Evolutionary conservation across 371 early-diverging fungal genomes (phyloP), one percentile per base, ranked within the genome.

Genomic region (Basidiobolus meristosporus): DNA sequence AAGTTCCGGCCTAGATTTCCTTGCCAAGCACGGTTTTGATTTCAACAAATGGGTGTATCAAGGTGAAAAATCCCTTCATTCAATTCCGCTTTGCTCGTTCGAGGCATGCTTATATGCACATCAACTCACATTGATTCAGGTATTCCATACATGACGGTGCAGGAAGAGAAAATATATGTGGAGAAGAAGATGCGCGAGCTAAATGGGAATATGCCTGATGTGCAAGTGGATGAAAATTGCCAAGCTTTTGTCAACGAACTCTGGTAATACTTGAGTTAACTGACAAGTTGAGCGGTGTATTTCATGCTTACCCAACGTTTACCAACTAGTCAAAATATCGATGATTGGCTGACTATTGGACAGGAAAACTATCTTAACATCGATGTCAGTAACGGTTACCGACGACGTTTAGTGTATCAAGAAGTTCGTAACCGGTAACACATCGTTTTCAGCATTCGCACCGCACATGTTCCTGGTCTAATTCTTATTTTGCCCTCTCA

Each of bases 1-100:
- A 44, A 69, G 73, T 21, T 68, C 74, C 15, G 73, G 77, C 11
- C 58, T 88, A 41, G 82, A 84, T 46, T 90, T 90, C 47, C 54
- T 90, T 21, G 54, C 68, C 9, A 60, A 65, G 26, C 73, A 79
- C 51, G 49, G 63, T 1, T 88, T 90, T 56, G 82, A 88, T 47
- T 86, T 90, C 40, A 83, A 84, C 60, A 78, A 81, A 41, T 65
- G 68, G 65, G 42, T 66, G 34, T 38, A 50, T 19, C 45, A 56
- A 20, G 62, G 62, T 60, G 43, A 6, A 19, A 2, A 7, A 4
- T 19, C 7, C 23, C 11, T 16, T 21, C 11, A 20, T 29, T 5
- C n/a, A 38, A 19, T 7, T 17, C 38, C 20, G 14, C 17, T 17
- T 17, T 38, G 21, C 14, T n/a, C 12, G 9, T 10, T 36, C 7